Evolutionary conservation across 208 protist species (phyloP).

Genomic region (Borovskyia barvae): DNA sequence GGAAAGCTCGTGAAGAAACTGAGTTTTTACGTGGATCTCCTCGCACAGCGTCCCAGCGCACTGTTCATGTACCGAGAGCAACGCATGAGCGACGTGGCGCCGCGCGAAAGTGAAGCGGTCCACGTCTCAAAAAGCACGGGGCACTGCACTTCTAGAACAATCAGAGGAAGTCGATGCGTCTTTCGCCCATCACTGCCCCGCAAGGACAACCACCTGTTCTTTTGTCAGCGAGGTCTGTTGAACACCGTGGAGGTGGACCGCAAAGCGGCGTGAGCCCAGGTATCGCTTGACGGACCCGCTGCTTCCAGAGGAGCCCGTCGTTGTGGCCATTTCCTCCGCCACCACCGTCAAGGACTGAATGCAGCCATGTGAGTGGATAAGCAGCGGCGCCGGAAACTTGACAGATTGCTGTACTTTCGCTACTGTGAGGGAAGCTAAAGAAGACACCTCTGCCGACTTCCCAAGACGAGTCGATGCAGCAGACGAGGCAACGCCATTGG

Average conservation of each 20-base stretch:
- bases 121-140: too few species aligned
- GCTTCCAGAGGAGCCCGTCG: slow-evolving; percentile 19
- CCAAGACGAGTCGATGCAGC: neutral
- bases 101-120: too few species aligned
- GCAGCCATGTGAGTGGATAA: slow-evolving; percentile 24
- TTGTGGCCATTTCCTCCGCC: slow-evolving; percentile 26
- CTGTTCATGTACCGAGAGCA: too few species aligned
- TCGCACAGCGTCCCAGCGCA: too few species aligned
- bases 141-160: too few species aligned
- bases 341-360: slow-evolving; percentile 34
- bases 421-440: neutral
- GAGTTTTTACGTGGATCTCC: too few species aligned
- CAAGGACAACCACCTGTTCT: slow-evolving; percentile 48
- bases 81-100: too few species aligned
- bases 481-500: neutral
- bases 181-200: slow-evolving; percentile 14
- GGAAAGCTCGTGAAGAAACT: too few species aligned
- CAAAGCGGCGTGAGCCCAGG: slow-evolving; percentile 30
- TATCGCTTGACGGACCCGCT: slow-evolving; percentile 32
- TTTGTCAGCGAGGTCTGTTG: slow-evolving; percentile 52
- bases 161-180: too few species aligned
- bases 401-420: slow-evolving; percentile 8
- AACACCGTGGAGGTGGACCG: slow-evolving; percentile 44
- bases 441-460: neutral
- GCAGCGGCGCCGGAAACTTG: slow-evolving; percentile 24